A percentile compares a stretch with the other conserved stretches of the same genome.
phyloP scores from a whole-genome alignment of 2,329 filamentous ascomycete genomes.

The Phialocephala sp. region DNA sequence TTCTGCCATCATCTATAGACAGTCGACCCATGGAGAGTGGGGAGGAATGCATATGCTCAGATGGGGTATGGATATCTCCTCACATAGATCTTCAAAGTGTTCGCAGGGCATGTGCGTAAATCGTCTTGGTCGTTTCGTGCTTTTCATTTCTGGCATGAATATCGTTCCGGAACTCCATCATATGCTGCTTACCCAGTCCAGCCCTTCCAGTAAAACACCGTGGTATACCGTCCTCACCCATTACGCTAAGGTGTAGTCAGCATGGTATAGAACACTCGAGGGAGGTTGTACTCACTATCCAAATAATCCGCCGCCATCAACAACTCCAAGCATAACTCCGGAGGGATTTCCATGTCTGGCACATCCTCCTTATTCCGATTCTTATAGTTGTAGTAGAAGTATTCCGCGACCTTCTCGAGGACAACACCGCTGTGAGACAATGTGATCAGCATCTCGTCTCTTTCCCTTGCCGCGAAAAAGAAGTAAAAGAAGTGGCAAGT shows the following conservation, averaged over 20 bases:
- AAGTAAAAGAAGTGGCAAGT: not conserved
- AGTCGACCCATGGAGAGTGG: slow-evolving; percentile 39
- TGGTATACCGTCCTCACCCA: slow-evolving; percentile 21
- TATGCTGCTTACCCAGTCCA: not conserved
- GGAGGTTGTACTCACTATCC: slow-evolving; percentile 55
- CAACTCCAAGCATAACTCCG: slow-evolving; percentile 78
- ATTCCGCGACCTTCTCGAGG: slow-evolving; percentile 82
- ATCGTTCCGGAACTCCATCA: slow-evolving; percentile 15
- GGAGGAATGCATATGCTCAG: slow-evolving; percentile 46
- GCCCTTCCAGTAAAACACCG: slow-evolving; percentile 22
- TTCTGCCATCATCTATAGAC: slow-evolving; percentile 46
- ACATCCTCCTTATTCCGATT: slow-evolving; percentile 73
- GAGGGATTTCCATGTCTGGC: slow-evolving; percentile 80
- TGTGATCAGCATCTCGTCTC: not conserved
- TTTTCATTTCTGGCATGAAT: slow-evolving; percentile 4
- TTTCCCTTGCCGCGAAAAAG: not conserved
- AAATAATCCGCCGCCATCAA: slow-evolving; percentile 80
- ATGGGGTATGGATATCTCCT: slow-evolving; percentile 33
- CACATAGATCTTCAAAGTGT: not conserved
- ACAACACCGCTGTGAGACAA: slow-evolving; percentile 64
- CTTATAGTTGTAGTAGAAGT: slow-evolving; percentile 83
- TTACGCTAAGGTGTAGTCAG: slow-evolving; percentile 24
- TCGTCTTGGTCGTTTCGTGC: slow-evolving; percentile 6
- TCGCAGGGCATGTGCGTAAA: not conserved
- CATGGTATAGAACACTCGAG: not conserved